Percentiles rank a stretch among this genome's conserved stretches.
These are phyloP conservation scores for Trichoderma sp. DNA, from an alignment of 2,329 filamentous ascomycete genomes.

Conservation along the genomic window DNA sequence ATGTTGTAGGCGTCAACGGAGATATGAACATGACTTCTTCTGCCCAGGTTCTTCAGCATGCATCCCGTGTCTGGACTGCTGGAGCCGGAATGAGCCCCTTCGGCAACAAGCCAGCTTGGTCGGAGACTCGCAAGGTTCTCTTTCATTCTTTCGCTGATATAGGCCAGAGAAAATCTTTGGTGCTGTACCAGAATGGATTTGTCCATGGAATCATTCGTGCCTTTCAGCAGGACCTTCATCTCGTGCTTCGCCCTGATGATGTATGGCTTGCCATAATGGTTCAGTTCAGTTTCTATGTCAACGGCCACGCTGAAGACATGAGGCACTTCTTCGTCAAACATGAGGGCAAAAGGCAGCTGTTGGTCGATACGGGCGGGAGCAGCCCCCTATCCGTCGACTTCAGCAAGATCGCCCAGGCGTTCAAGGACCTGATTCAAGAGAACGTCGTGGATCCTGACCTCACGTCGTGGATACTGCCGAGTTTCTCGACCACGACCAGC, in stretches of 20 bases:
- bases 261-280: conserved; percentile 38
- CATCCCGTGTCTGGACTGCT: too few species aligned
- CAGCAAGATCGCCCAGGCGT: not conserved
- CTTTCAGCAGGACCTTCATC: conserved; percentile 30
- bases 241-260: conserved; percentile 33
- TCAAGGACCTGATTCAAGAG: not conserved
- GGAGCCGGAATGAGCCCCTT: too few species aligned
- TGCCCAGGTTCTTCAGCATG: not conserved
- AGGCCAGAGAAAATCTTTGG: not conserved
- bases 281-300: conserved; percentile 31
- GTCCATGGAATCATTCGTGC: conserved; percentile 14
- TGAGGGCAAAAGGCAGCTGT: not conserved
- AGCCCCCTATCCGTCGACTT: not conserved
- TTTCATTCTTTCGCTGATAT: not conserved
- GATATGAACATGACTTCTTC: too few species aligned
- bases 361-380: not conserved
- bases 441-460: not conserved
- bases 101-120: not conserved
- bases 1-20: not conserved
- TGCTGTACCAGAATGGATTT: not conserved
- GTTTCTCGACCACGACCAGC: conserved; percentile 19
- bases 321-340: conserved; percentile 28
- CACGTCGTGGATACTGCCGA: conserved; percentile 20
- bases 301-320: conserved; percentile 28
- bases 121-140: not conserved